Percentiles rank a stretch among this genome's conserved stretches.
Evolutionary conservation across 116 monocot genomes (phyloP).

Genomic region (Cymodocea nodosa): DNA sequence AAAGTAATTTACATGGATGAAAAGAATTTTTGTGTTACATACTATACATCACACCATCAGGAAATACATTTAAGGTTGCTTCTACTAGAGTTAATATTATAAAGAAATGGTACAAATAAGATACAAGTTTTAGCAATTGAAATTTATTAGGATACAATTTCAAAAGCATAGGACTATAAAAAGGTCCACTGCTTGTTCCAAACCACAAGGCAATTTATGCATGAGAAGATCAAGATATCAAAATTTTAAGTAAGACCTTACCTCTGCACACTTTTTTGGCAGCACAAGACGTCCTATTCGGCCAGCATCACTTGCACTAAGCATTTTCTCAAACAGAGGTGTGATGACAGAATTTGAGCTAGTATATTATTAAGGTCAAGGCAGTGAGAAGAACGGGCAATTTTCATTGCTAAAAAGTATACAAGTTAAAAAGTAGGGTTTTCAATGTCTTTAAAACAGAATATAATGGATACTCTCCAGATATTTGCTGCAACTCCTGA

Average conservation of each 20-base stretch:
- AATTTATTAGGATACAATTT: not conserved
- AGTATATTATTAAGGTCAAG: conserved; percentile 14
- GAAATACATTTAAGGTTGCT: too few species aligned
- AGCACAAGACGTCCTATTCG: conserved; percentile 84
- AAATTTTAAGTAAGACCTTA: conserved; percentile 11
- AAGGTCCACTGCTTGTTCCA: not conserved
- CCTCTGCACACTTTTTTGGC: conserved; percentile 82
- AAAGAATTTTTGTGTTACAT: too few species aligned
- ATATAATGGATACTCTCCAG: conserved; percentile 74
- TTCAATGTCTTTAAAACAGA: not conserved
- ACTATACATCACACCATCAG: too few species aligned
- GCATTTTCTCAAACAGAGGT: conserved; percentile 79
- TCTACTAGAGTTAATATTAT: too few species aligned
- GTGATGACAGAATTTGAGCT: conserved; percentile 69
- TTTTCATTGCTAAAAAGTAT: not conserved
- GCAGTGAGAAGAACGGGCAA: not conserved
- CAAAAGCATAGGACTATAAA: not conserved
- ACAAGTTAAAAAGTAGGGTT: not conserved
- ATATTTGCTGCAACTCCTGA: conserved; percentile 65
- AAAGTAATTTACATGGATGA: too few species aligned
- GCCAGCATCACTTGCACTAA: conserved; percentile 91
- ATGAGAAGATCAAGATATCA: not conserved
- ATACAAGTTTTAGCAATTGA: too few species aligned
- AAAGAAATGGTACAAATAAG: too few species aligned
- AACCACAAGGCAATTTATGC: not conserved